Percentiles rank a stretch among this genome's conserved stretches.
Evolutionary conservation across 169 alveolate species (phyloP).

Genomic region (Theileria sp.): DNA sequence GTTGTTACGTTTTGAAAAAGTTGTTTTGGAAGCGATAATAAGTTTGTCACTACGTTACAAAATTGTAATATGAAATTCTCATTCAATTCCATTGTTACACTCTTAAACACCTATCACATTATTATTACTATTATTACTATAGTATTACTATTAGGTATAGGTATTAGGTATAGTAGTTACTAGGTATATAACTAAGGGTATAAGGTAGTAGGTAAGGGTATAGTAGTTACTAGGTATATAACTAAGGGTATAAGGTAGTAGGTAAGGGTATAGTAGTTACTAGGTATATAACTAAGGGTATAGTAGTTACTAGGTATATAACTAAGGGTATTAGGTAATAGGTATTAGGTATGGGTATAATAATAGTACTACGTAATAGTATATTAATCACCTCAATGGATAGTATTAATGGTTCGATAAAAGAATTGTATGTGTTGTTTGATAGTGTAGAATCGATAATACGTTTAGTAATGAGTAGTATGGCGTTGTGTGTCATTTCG

Average conservation of each 20-base stretch:
- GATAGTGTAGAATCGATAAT: constrained; percentile 10
- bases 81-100: constrained; percentile 30
- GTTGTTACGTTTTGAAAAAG: constrained; percentile 17
- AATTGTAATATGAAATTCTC: constrained; percentile 43
- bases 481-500: constrained; percentile 47
- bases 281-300: too few species aligned
- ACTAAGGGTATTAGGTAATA: too few species aligned
- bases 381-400: not conserved
- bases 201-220: too few species aligned
- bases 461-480: constrained; percentile 33
- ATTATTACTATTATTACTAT: not conserved
- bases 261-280: too few species aligned
- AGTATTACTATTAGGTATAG: not conserved
- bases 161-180: not conserved
- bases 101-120: constrained; percentile 30
- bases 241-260: too few species aligned
- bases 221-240: too few species aligned
- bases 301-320: too few species aligned
- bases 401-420: constrained; percentile 19
- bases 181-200: too few species aligned
- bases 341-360: not conserved
- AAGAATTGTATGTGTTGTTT: not conserved
- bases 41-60: constrained; percentile 60
- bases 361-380: not conserved
- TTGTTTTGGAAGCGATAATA: constrained; percentile 55